Evolutionary conservation across 2,329 filamentous ascomycete genomes (phyloP).

Genomic region (Hansfordia pulvinata): DNA sequence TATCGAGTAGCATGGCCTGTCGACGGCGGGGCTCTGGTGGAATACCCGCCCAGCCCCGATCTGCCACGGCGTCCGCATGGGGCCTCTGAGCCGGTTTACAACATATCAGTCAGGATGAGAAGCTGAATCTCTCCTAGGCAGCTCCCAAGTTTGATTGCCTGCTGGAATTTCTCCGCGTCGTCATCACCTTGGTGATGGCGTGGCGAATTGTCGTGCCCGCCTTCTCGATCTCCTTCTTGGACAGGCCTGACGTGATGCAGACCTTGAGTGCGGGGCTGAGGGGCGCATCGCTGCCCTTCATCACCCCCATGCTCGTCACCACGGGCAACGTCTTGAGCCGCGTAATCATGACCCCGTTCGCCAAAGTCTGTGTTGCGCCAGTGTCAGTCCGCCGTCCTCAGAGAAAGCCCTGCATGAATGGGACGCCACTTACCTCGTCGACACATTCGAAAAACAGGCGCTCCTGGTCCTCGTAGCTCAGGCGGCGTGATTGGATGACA

Average conservation of each 20-base stretch:
- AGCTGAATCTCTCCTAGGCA: constrained; percentile 14
- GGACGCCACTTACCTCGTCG: constrained; percentile 67
- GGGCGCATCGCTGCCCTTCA: constrained; percentile 56
- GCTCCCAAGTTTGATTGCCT: constrained; percentile 26
- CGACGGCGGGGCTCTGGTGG: too few species aligned
- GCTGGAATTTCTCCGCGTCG: constrained; percentile 43
- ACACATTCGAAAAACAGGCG: constrained; percentile 76
- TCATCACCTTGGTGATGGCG: constrained; percentile 87
- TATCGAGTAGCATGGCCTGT: too few species aligned
- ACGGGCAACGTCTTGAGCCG: constrained; percentile 69
- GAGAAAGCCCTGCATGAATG: background rate
- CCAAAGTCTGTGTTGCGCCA: constrained; percentile 44
- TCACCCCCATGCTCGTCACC: constrained; percentile 42
- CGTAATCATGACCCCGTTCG: constrained; percentile 82
- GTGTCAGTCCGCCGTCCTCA: background rate
- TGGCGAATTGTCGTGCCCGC: constrained; percentile 78
- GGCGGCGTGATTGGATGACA: constrained; percentile 55
- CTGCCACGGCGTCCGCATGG: too few species aligned
- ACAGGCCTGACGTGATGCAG: constrained; percentile 75
- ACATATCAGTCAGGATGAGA: constrained; percentile 3
- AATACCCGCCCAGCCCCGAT: too few species aligned
- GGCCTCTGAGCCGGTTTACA: too few species aligned
- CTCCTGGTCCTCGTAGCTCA: constrained; percentile 68
- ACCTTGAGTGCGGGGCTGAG: constrained; percentile 79
- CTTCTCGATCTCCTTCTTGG: constrained; percentile 93